Conservation (phyloP, 129 eudicot species). For the Oenanthe sinensis region DNA sequence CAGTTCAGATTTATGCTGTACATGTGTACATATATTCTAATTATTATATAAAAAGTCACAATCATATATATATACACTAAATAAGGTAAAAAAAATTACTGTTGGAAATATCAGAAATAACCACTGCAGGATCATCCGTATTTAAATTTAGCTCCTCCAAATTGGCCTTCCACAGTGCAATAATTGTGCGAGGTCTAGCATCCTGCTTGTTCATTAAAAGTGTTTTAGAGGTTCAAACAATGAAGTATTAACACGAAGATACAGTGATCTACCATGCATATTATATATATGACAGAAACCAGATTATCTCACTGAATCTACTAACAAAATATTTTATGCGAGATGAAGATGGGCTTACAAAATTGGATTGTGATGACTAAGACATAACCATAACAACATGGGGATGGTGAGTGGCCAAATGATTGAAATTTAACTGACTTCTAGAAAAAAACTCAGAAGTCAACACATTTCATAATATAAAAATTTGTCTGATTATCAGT, state of each 20-base stretch:
- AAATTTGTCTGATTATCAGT: neutral
- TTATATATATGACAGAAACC: neutral
- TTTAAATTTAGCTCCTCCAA: slow-evolving; percentile 66
- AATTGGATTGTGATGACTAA: neutral
- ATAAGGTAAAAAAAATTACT: slow-evolving; percentile 43
- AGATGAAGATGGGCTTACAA: neutral
- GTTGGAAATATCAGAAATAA: slow-evolving; percentile 53
- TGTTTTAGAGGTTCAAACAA: neutral
- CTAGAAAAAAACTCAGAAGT: neutral
- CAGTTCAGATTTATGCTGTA: slow-evolving; percentile 5
- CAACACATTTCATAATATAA: neutral
- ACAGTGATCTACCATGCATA: neutral
- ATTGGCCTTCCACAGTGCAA: slow-evolving; percentile 82
- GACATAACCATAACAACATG: neutral
- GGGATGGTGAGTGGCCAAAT: neutral
- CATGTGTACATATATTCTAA: neutral
- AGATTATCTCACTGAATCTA: neutral
- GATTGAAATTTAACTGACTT: neutral
- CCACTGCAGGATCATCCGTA: slow-evolving; percentile 64
- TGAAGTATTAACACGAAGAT: neutral
- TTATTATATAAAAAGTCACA: neutral
- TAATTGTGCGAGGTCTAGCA: slow-evolving; percentile 68
- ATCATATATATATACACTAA: slow-evolving; percentile 8
- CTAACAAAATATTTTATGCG: neutral
- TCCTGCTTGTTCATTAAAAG: slow-evolving; percentile 45